Base-by-base conservation (phyloP, 2,329 filamentous ascomycete genomes). In the Capronia coronata region DNA sequence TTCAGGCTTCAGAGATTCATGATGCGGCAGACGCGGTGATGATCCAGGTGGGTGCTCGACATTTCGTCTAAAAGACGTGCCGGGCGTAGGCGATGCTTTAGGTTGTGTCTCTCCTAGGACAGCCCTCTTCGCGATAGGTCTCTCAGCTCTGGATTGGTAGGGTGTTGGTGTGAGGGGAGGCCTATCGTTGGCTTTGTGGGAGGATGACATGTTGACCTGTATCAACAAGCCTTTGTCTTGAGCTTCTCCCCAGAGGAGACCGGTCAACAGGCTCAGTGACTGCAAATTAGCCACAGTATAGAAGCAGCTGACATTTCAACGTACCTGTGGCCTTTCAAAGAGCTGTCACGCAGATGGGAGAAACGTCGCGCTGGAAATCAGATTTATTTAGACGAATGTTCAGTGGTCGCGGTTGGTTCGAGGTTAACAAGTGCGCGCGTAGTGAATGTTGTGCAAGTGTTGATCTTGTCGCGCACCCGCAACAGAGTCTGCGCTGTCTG, bases 1-100 rank as follows among this genome's bases (percentile, higher is more conserved):
- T 40, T 61, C 59, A n/a, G 58, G 57, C 39, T 57, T 55, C 59
- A 64, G 46, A 55, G 61, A 57, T 48, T 67, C 56, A 55, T 56
- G 57, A 42, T 60, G 59, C 32, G 59, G 56, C 18, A 60, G 50
- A 19, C 53, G 46, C 13, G 48, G 46, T 13, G 58, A 55, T 4
- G 51, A 51, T 35, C 43, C 40, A 22, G 44, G 19, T 13, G 32
- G 30, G 14, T 16, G 34, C 7, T 45, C 52, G 27, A n/a, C 23
- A 40, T 38, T 34, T 40, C 55, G 48, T 27, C 22, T 16, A 18
- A 18, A 30, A 19, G 51, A 32, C 2, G 44, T 38, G n/a, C 14
- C 30, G 11, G 51, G 48, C 8, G 39, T 37, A 18, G 44, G 46
- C 23, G 35, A 43, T 6, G 44, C 43, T 51, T 53, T 45, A 11